A percentile compares a stretch with the other conserved stretches of the same genome.
Evolutionary conservation across 164 flowering plant species (phyloP).

Genomic region (Santalum album): DNA sequence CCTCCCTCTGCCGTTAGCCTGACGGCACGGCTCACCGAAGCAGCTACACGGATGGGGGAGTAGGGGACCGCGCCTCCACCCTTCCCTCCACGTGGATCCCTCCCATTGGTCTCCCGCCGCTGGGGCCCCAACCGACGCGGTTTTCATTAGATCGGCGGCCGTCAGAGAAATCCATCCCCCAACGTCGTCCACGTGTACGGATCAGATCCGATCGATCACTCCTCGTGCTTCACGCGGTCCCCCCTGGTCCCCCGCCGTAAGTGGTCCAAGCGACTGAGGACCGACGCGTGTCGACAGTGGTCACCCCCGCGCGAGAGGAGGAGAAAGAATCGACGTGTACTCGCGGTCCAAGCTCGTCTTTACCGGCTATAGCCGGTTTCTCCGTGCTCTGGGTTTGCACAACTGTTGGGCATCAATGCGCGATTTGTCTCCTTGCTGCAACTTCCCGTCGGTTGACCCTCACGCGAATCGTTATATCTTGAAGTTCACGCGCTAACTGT

Average conservation of each 20-base stretch:
- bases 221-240: constrained; percentile 24
- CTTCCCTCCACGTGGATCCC: not conserved
- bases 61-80: not conserved
- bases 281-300: constrained; percentile 25
- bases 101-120: not conserved
- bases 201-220: not conserved
- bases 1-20: constrained; percentile 1
- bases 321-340: constrained; percentile 25
- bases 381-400: not conserved
- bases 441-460: not conserved
- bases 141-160: constrained; percentile 35
- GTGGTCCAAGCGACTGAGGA: constrained; percentile 24
- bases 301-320: constrained; percentile 32
- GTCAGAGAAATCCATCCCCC: constrained; percentile 21
- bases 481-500: not conserved
- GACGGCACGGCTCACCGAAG: not conserved
- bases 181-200: constrained; percentile 19
- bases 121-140: constrained; percentile 4
- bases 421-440: constrained; percentile 1
- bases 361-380: constrained; percentile 12
- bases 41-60: not conserved
- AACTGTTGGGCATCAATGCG: not conserved
- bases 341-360: constrained; percentile 15
- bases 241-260: constrained; percentile 8
- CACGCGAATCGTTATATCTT: not conserved